Evolutionary conservation across 2,329 filamentous ascomycete genomes (phyloP).

Genomic region (Fusarium tanahbumbuense): DNA sequence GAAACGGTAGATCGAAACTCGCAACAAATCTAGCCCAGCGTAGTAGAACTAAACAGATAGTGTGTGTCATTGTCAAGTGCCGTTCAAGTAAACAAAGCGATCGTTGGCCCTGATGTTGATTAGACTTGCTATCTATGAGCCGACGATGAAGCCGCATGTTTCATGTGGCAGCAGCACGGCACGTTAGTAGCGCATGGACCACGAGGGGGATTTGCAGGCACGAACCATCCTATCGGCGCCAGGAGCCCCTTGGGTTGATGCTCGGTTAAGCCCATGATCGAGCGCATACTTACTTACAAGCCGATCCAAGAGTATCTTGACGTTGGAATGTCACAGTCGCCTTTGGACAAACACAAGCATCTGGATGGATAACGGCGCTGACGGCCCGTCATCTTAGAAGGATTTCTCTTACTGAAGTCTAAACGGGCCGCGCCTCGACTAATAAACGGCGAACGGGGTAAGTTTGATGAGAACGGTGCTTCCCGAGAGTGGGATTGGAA

Average conservation of each 20-base stretch:
- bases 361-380: conserved; percentile 1
- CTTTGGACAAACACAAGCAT: conserved; percentile 8
- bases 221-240: conserved; percentile 42
- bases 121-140: conserved; percentile 16
- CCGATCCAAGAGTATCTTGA: conserved; percentile 1
- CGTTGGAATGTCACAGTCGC: neutral
- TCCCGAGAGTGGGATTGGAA: conserved; percentile 11
- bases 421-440: conserved; percentile 38
- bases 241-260: conserved; percentile 25
- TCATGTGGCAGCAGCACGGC: conserved; percentile 37
- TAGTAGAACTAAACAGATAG: neutral
- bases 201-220: conserved; percentile 36
- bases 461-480: conserved; percentile 30
- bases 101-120: conserved; percentile 1
- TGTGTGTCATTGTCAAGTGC: neutral
- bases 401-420: conserved; percentile 22
- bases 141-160: conserved; percentile 35
- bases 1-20: neutral
- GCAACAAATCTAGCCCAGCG: neutral
- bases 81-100: neutral
- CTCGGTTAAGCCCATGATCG: neutral
- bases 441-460: conserved; percentile 30
- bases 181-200: conserved; percentile 30
- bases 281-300: neutral
- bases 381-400: conserved; percentile 13